Base-by-base conservation (phyloP, 129 eudicot species). In the Saussurea involucrata region DNA sequence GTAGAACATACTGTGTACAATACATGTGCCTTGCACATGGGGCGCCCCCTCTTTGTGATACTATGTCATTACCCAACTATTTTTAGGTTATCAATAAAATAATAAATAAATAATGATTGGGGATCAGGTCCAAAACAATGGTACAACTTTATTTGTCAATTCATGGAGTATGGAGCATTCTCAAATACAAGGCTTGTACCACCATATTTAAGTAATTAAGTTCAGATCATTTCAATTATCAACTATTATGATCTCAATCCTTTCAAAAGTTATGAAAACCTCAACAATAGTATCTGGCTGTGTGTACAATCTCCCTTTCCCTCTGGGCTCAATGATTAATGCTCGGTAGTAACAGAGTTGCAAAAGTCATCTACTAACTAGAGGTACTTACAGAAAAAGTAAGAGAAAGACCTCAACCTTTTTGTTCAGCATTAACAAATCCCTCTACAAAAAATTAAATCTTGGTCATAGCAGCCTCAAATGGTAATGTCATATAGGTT, bases 1-100 rank as follows among this genome's bases (percentile, higher is more conserved):
- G 44, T 18, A 22, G 58, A 75, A 75, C 21, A 5, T 63, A 65
- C 29, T 76, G 13, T 64, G 40, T 28, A 37, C 28, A 40, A 53
- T n/a, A 17, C 20, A 53, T 17, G 60, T 42, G 40, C 24, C 65
- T 27, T 27, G 80, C 65, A 76, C 65, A 76, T 25, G 79, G 63
- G 42, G 61, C n/a, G 27, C 63, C 71, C 24, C 33, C 72, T 64
- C 63, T 37, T 65, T 76, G 60, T 21, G 22, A 57, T 63, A 37
- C 31, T 37, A 21, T 24, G 61, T 64, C 49, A 6, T 28, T 25
- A 65, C 36, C 80, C 12, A 76, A 40, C 36, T 7, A 24, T n/a
- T 75, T 76, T 28, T 34, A n/a, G 61, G 22, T 53, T 53, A 53
- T 53, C 61, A n/a, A 53, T n/a, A 53, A 17, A 53, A 53, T n/a